phyloP scores from a whole-genome alignment of 2,329 filamentous ascomycete genomes.

The Grosmannia huntii region DNA sequence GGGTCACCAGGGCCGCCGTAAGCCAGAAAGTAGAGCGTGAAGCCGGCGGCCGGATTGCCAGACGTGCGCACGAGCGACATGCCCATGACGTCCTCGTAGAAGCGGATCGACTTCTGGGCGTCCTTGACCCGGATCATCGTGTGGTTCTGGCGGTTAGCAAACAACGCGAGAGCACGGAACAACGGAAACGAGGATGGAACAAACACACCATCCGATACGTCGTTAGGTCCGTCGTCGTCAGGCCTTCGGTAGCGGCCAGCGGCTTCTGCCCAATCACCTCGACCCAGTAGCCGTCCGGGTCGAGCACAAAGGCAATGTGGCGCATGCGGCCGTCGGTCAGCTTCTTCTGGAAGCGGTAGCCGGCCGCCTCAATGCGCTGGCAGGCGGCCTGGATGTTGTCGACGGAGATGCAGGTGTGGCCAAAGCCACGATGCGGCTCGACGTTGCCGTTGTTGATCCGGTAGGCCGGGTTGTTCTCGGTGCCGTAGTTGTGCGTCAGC shows the following conservation, averaged over 20 bases:
- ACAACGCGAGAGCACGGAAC: no score
- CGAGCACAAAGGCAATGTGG: conserved; percentile 79
- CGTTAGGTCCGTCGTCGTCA: conserved; percentile 57
- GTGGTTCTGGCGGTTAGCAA: conserved; percentile 47
- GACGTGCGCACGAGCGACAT: conserved; percentile 68
- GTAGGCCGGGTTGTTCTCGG: conserved; percentile 71
- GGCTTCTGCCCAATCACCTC: conserved; percentile 65
- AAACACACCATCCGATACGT: conserved; percentile 57
- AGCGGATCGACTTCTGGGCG: conserved; percentile 57
- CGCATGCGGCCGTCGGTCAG: conserved; percentile 77
- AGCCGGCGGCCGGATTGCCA: conserved; percentile 58
- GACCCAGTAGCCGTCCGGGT: conserved; percentile 81
- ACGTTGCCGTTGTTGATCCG: conserved; percentile 77
- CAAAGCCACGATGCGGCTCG: conserved; percentile 75
- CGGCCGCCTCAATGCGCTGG: conserved; percentile 75
- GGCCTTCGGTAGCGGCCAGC: conserved; percentile 57
- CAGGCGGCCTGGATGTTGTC: conserved; percentile 84
- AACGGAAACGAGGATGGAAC: no score
- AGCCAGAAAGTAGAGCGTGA: conserved; percentile 88
- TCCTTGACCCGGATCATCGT: conserved; percentile 94
- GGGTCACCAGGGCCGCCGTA: conserved; percentile 49
- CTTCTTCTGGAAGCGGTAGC: conserved; percentile 93
- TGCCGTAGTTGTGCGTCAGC: conserved; percentile 75
- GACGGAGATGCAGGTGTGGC: conserved; percentile 73
- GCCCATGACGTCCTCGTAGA: conserved; percentile 77